Conservation (phyloP, 2,329 filamentous ascomycete species). For the Xylariaceae sp. region DNA sequence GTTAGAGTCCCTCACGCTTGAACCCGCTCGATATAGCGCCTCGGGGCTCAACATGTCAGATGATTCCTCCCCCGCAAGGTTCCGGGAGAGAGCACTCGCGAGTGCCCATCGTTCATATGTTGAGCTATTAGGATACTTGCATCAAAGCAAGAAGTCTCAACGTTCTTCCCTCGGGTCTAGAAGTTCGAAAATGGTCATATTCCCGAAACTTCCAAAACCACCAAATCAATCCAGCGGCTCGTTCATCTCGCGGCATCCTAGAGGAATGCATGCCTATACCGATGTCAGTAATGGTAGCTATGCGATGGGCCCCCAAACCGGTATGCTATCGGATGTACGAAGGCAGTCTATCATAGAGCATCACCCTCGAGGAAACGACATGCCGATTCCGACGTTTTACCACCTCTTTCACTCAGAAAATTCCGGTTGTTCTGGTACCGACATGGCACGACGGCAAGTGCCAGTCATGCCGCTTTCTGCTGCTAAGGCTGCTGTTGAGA, state of each 20-base stretch:
- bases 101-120: conserved; percentile 75
- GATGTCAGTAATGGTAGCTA: conserved; percentile 17
- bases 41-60: conserved; percentile 26
- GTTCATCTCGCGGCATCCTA: conserved; percentile 23
- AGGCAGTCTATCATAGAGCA: conserved; percentile 20
- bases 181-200: conserved; percentile 54
- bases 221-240: conserved; percentile 19
- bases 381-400: conserved; percentile 26
- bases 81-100: conserved; percentile 69
- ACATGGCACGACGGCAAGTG: conserved; percentile 27
- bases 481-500: conserved; percentile 69
- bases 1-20: conserved; percentile 39
- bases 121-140: conserved; percentile 67
- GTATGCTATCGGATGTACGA: conserved; percentile 13
- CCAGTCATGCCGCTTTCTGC: conserved; percentile 50
- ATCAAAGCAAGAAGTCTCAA: conserved; percentile 58
- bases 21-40: conserved; percentile 27
- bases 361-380: conserved; percentile 21
- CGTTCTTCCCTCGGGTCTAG: conserved; percentile 43
- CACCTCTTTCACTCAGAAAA: conserved; percentile 29
- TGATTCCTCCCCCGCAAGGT: conserved; percentile 43
- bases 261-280: conserved; percentile 13
- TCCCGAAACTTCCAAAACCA: conserved; percentile 54
- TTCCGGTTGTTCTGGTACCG: conserved; percentile 19
- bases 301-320: conserved; percentile 13